Percentiles rank a stretch among this genome's conserved stretches.
These are phyloP conservation scores for Chrysanthemum makinoi DNA, from an alignment of 129 eudicot species.

Conservation along the genomic window DNA sequence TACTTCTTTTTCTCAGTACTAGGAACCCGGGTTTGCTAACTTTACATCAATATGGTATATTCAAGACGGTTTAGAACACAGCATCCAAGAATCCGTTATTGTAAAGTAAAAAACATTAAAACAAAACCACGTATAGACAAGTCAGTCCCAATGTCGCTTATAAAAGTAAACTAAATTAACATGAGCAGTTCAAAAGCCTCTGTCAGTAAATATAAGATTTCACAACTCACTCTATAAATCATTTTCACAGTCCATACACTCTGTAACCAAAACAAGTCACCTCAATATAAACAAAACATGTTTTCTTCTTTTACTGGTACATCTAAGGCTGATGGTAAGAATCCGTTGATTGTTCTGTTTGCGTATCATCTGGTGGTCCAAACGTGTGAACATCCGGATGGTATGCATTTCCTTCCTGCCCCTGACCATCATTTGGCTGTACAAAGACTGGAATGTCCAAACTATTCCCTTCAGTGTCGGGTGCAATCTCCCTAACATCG, in stretches of 20 bases:
- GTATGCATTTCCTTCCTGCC: slow-evolving; percentile 22
- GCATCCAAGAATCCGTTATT: too few species aligned
- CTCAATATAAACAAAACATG: not conserved
- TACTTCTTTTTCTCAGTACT: too few species aligned
- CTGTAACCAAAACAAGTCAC: slow-evolving; percentile 17
- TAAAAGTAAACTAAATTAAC: not conserved
- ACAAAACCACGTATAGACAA: not conserved
- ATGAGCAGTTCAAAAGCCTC: slow-evolving; percentile 16
- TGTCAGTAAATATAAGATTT: slow-evolving; percentile 20
- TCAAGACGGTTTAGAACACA: too few species aligned
- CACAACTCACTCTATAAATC: slow-evolving; percentile 32
- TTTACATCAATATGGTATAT: too few species aligned
- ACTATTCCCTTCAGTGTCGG: slow-evolving; percentile 58
- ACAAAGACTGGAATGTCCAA: slow-evolving; percentile 79
- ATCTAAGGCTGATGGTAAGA: slow-evolving; percentile 54
- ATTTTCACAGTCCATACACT: slow-evolving; percentile 8
- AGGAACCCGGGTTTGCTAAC: too few species aligned
- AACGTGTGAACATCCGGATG: slow-evolving; percentile 58
- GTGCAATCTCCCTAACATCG: slow-evolving; percentile 80
- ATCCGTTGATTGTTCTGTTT: slow-evolving; percentile 45
- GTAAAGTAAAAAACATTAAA: too few species aligned
- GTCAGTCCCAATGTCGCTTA: not conserved
- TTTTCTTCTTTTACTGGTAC: slow-evolving; percentile 1
- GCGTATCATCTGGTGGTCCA: slow-evolving; percentile 43
- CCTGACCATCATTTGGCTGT: slow-evolving; percentile 42